Conservation (phyloP, 2,329 filamentous ascomycete genomes). For the Lasiodiplodia theobromae region DNA sequence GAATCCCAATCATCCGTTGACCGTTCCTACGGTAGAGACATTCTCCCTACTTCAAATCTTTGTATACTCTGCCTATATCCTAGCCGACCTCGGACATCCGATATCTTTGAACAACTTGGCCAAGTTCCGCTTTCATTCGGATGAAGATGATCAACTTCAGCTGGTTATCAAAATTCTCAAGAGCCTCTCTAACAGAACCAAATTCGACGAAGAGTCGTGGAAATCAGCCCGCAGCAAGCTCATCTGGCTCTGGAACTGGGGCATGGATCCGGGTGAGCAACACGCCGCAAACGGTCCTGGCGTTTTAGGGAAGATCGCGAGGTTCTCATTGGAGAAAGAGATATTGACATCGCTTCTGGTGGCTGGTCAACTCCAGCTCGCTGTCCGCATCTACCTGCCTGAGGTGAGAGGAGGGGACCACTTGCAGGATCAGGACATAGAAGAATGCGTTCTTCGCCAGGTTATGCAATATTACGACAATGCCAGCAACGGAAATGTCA, state of each 20-base stretch:
- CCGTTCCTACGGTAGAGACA: slow-evolving; percentile 63
- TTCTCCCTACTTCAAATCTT: slow-evolving; percentile 69
- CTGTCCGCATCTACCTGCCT: slow-evolving; percentile 64
- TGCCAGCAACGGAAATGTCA: slow-evolving; percentile 80
- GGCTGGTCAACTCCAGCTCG: slow-evolving; percentile 60
- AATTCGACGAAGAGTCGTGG: slow-evolving; percentile 69
- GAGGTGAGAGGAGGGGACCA: slow-evolving; percentile 60
- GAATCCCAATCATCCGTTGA: slow-evolving; percentile 68
- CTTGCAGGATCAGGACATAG: slow-evolving; percentile 60
- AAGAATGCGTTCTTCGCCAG: slow-evolving; percentile 65
- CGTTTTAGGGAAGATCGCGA: slow-evolving; percentile 64
- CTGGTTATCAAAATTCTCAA: slow-evolving; percentile 68
- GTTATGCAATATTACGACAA: slow-evolving; percentile 79
- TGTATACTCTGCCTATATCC: slow-evolving; percentile 57
- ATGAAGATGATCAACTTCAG: slow-evolving; percentile 68
- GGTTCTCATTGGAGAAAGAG: slow-evolving; percentile 71
- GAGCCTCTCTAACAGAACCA: slow-evolving; percentile 58
- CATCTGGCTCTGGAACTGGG: slow-evolving; percentile 78
- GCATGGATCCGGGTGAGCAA: slow-evolving; percentile 55
- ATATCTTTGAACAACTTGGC: slow-evolving; percentile 53
- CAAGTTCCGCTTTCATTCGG: slow-evolving; percentile 70
- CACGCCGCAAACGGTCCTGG: slow-evolving; percentile 53
- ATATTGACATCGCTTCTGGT: slow-evolving; percentile 69
- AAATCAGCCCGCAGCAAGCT: slow-evolving; percentile 67
- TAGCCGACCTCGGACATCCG: slow-evolving; percentile 50